A percentile compares a stretch with the other conserved stretches of the same genome.
Evolutionary conservation across 1,284 basidiomycete genomes (phyloP).

Genomic region (Wolfiporia cocos): DNA sequence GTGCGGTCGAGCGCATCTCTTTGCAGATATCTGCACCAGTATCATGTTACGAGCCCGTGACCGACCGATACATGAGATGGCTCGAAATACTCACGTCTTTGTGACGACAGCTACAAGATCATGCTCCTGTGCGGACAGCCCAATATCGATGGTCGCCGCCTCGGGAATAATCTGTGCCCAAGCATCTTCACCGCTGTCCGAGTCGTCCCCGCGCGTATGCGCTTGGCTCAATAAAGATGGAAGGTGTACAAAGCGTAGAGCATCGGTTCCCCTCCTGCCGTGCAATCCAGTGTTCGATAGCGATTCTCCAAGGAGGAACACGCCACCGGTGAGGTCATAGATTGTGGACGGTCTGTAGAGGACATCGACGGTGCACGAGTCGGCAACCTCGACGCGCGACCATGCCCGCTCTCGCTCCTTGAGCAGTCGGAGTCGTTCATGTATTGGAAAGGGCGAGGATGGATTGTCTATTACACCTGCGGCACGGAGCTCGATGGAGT

Average conservation of each 20-base stretch:
- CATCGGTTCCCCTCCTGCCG: slow-evolving; percentile 4
- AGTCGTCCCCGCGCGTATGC: not conserved
- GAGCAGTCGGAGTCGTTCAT: slow-evolving; percentile 27
- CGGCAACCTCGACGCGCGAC: slow-evolving; percentile 13
- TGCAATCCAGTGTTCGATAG: slow-evolving; percentile 1
- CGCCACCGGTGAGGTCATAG: slow-evolving; percentile 38
- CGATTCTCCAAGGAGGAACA: slow-evolving; percentile 35
- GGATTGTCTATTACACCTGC: slow-evolving; percentile 30
- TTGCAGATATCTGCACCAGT: too few relatives aligned
- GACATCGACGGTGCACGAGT: slow-evolving; percentile 10
- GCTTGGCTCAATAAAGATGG: slow-evolving; percentile 7
- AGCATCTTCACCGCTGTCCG: not conserved
- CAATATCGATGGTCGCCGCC: slow-evolving; percentile 29
- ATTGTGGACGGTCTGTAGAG: slow-evolving; percentile 25
- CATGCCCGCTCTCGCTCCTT: slow-evolving; percentile 23
- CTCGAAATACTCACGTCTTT: slow-evolving; percentile 23
- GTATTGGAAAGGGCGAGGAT: slow-evolving; percentile 15
- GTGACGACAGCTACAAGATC: slow-evolving; percentile 41
- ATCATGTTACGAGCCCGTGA: too few relatives aligned
- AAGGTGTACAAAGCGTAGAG: slow-evolving; percentile 3
- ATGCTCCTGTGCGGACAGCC: slow-evolving; percentile 40
- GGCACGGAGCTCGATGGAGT: slow-evolving; percentile 27
- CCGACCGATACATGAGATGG: too few relatives aligned
- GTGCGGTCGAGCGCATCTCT: too few relatives aligned
- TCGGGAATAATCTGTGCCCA: slow-evolving; percentile 33